These are phyloP conservation scores for Aeschynomene evenia DNA, from an alignment of 306 rosid species.

Conservation along the genomic window DNA sequence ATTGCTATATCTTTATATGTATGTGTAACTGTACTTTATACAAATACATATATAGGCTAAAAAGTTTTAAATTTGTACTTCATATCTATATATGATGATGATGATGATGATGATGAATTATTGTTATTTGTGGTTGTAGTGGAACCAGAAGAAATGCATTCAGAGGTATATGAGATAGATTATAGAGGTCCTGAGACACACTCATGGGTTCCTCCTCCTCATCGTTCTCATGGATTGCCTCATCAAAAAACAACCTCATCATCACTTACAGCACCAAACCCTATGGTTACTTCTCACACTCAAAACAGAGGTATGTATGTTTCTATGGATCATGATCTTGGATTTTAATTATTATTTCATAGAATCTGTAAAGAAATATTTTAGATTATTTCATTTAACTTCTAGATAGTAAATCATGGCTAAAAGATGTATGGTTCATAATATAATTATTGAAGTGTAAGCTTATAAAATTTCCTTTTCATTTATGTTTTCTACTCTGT, in stretches of 20 bases:
- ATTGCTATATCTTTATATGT: neutral
- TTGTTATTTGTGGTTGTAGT: slow-evolving; percentile 35
- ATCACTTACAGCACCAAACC: slow-evolving; percentile 20
- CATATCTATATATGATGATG: too few relatives aligned
- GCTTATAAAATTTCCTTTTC: too few relatives aligned
- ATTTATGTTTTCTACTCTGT: neutral
- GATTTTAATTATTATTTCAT: too few relatives aligned
- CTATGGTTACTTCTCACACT: slow-evolving; percentile 18
- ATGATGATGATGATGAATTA: neutral
- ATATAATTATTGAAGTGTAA: too few relatives aligned
- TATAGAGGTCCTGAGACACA: slow-evolving; percentile 98
- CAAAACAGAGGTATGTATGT: slow-evolving; percentile 50
- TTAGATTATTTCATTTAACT: neutral
- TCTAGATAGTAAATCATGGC: neutral
- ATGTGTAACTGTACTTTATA: neutral
- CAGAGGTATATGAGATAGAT: slow-evolving; percentile 77
- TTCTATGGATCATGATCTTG: neutral
- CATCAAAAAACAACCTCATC: slow-evolving; percentile 35
- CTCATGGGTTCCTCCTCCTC: slow-evolving; percentile 74
- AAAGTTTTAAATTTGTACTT: too few relatives aligned
- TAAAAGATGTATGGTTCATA: too few relatives aligned
- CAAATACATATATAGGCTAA: neutral
- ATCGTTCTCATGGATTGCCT: slow-evolving; percentile 36
- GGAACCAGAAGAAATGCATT: slow-evolving; percentile 36
- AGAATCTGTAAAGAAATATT: too few relatives aligned